Conservation (phyloP, 345 rosid species). For the Aethionema arabicum region DNA sequence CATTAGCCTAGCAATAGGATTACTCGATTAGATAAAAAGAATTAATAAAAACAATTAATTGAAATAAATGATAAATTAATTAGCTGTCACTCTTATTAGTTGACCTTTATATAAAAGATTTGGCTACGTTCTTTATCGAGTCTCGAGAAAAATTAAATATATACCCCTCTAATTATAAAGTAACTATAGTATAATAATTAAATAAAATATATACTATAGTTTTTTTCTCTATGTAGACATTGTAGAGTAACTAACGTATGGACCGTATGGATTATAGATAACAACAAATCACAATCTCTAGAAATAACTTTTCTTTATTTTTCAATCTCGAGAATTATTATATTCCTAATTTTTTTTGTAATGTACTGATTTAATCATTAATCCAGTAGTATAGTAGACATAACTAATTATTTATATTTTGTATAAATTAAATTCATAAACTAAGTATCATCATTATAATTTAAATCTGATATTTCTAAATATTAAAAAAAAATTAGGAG, state of each 20-base stretch:
- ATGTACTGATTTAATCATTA: background rate
- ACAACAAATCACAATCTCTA: slow-evolving; percentile 9
- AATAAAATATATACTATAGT: too few relatives aligned
- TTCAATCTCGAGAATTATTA: too few relatives aligned
- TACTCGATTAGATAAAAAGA: slow-evolving; percentile 17
- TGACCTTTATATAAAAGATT: background rate
- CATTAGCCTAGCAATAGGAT: slow-evolving; percentile 4
- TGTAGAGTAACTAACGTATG: background rate
- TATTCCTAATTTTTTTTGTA: slow-evolving; percentile 10
- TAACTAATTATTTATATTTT: too few relatives aligned
- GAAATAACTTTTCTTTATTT: background rate
- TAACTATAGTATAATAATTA: background rate
- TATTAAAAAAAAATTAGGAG: too few relatives aligned
- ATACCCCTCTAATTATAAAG: background rate
- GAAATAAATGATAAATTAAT: background rate
- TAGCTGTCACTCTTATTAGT: slow-evolving; percentile 15
- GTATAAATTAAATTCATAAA: too few relatives aligned
- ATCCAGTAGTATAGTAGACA: background rate
- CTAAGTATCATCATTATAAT: too few relatives aligned
- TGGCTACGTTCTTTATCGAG: background rate
- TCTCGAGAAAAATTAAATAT: background rate
- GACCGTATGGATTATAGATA: background rate
- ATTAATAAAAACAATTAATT: background rate
- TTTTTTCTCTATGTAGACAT: background rate
- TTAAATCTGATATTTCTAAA: too few relatives aligned